Conservation (phyloP, 192 early-diverging fungal genomes). For the Podila epicladia region DNA sequence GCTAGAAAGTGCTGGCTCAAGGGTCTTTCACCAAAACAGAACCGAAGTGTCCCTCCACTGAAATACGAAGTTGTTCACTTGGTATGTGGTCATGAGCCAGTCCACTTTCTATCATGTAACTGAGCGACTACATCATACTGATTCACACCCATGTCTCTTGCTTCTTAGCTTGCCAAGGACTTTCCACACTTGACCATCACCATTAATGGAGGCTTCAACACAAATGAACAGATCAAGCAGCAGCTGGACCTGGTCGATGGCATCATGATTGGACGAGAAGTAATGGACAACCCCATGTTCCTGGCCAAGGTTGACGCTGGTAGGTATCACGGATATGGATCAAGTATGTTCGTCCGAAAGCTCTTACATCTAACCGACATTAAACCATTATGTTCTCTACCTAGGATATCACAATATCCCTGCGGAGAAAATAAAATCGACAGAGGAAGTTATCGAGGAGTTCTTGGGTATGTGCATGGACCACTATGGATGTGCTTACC, state of each 20-base stretch:
- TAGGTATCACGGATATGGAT: conserved; percentile 3
- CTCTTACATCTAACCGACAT: not conserved
- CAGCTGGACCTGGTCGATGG: conserved; percentile 66
- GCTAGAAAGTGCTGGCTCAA: conserved; percentile 75
- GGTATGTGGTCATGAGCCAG: not conserved
- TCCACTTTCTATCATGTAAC: no score
- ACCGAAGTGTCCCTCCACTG: conserved; percentile 71
- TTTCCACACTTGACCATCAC: conserved; percentile 66
- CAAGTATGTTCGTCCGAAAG: not conserved
- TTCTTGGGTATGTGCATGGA: conserved; percentile 41
- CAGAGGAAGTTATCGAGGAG: conserved; percentile 43
- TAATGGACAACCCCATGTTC: conserved; percentile 76
- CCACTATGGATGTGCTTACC: no score
- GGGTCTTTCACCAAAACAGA: conserved; percentile 73
- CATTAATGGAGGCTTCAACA: conserved; percentile 76
- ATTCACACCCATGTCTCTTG: not conserved
- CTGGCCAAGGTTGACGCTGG: conserved; percentile 65
- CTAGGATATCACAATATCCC: conserved; percentile 27
- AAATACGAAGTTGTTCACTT: conserved; percentile 68
- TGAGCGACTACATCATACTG: no score
- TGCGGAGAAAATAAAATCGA: conserved; percentile 33
- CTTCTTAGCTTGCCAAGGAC: conserved; percentile 51
- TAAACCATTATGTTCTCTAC: not conserved
- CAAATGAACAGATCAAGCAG: conserved; percentile 51
- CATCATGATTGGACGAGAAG: conserved; percentile 79